A percentile compares a stretch with the other conserved stretches of the same genome.
Evolutionary conservation across 1,284 basidiomycete genomes (phyloP).

Genomic region (Volvariella volvacea): DNA sequence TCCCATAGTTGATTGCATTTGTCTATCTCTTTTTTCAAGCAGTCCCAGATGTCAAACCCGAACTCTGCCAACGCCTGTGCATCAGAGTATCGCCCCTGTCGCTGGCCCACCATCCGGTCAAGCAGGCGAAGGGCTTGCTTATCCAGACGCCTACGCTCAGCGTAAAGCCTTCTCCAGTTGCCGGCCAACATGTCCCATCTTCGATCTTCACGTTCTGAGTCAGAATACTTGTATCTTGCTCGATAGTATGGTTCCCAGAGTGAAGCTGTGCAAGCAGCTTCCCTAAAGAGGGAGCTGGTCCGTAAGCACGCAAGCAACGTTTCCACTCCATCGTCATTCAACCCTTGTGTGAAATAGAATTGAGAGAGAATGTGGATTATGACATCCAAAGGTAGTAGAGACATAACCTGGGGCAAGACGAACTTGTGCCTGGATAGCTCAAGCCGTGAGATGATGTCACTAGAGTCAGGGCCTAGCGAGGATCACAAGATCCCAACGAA

Average conservation of each 20-base stretch:
- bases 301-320: conserved; percentile 22
- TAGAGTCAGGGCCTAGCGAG: no score
- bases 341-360: conserved; percentile 7
- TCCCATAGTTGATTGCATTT: conserved; percentile 13
- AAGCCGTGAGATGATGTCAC: no score
- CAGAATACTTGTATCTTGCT: conserved; percentile 36
- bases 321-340: conserved; percentile 14
- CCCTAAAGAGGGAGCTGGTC: conserved; percentile 19
- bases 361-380: conserved; percentile 11
- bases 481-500: no score
- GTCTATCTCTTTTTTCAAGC: conserved; percentile 28
- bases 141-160: conserved; percentile 37
- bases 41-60: conserved; percentile 51
- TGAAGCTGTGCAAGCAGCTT: conserved; percentile 13
- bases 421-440: not conserved
- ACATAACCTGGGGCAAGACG: conserved; percentile 1
- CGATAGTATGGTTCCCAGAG: conserved; percentile 49
- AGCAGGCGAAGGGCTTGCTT: conserved; percentile 31
- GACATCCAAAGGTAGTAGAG: conserved; percentile 13
- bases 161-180: conserved; percentile 43
- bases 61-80: conserved; percentile 29
- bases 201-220: conserved; percentile 26
- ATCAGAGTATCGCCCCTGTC: conserved; percentile 26
- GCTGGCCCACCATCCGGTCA: conserved; percentile 28
- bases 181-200: conserved; percentile 21